Conservation (phyloP, 352 stramenopile species). For the Phytopythium vexans region DNA sequence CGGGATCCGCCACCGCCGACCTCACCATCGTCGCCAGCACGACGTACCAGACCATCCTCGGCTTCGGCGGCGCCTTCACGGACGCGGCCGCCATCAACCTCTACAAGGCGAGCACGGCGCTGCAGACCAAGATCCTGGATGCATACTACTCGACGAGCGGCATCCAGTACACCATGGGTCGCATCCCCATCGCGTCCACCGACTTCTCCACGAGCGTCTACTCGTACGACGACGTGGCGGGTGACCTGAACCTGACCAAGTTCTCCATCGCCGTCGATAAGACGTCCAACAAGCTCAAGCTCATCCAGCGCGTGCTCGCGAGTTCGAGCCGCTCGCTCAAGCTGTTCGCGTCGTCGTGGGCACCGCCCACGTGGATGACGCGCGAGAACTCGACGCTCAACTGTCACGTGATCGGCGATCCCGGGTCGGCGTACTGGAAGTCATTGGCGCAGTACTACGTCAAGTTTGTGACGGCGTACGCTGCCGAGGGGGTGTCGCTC, state of each 20-base stretch:
- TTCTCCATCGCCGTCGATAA: conserved; percentile 79
- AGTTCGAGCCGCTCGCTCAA: conserved; percentile 22
- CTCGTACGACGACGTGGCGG: conserved; percentile 34
- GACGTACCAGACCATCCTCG: conserved; percentile 63
- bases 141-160: conserved; percentile 61
- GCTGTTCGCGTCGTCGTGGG: conserved; percentile 76
- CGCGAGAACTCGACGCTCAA: conserved; percentile 44
- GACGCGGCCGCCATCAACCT: conserved; percentile 74
- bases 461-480: conserved; percentile 77
- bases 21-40: conserved; percentile 30
- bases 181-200: conserved; percentile 71
- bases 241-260: conserved; percentile 40
- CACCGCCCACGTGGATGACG: conserved; percentile 80
- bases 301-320: conserved; percentile 32
- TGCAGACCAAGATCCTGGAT: conserved; percentile 59
- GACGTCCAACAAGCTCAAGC: conserved; percentile 28
- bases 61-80: conserved; percentile 84
- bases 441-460: conserved; percentile 76
- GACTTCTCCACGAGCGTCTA: conserved; percentile 70
- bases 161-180: conserved; percentile 63
- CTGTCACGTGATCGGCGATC: conserved; percentile 37
- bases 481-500: conserved; percentile 34
- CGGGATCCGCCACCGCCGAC: conserved; percentile 12
- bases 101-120: conserved; percentile 39
- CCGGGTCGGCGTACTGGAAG: conserved; percentile 38